Conservation (phyloP, 116 monocot genomes). For the Papilionanthe hybrid region DNA sequence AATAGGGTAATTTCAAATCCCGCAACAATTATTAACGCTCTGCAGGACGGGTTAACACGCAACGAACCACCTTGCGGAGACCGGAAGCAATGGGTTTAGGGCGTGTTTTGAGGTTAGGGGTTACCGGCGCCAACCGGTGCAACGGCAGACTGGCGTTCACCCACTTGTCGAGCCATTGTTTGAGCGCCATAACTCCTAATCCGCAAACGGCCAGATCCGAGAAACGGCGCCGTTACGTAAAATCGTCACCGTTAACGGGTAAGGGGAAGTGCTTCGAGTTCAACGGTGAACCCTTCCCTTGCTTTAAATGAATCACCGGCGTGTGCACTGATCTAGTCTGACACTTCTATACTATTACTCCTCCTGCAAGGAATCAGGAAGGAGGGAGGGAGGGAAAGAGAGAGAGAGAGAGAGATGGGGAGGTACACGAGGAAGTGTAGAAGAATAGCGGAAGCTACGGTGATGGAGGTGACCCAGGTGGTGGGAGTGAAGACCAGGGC, state of each 20-base stretch:
- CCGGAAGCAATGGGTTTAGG: neutral
- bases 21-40: constrained; percentile 15
- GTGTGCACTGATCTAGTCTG: constrained; percentile 3
- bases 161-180: constrained; percentile 3
- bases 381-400: neutral
- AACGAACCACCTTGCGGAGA: neutral
- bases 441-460: constrained; percentile 18
- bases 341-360: neutral
- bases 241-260: constrained; percentile 24
- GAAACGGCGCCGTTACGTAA: constrained; percentile 20
- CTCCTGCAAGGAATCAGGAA: neutral
- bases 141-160: neutral
- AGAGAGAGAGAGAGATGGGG: constrained; percentile 6
- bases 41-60: neutral
- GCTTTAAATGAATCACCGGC: constrained; percentile 18
- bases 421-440: constrained; percentile 28
- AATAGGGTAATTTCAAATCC: neutral
- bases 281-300: neutral
- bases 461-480: constrained; percentile 28
- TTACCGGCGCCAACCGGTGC: neutral
- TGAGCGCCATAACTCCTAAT: neutral
- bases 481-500: constrained; percentile 36
- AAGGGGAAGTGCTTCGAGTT: neutral
- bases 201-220: constrained; percentile 20
- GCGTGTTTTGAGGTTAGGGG: neutral